Conservation (phyloP, 2,329 filamentous ascomycete species). For the Paecilomyces variotii region DNA sequence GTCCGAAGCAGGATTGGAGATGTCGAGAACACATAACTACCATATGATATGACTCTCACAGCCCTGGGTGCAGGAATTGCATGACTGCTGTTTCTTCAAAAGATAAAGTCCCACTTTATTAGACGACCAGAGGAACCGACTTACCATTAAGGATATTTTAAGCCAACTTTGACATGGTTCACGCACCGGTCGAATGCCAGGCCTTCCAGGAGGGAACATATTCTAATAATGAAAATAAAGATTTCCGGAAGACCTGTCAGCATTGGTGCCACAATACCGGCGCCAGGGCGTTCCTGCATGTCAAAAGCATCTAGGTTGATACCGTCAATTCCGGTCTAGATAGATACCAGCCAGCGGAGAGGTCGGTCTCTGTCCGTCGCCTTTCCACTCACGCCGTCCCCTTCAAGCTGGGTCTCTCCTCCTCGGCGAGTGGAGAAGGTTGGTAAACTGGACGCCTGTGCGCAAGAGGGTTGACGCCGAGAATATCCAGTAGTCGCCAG, state of each 20-base stretch:
- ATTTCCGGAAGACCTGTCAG: background rate
- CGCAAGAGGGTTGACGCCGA: background rate
- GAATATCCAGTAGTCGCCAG: background rate
- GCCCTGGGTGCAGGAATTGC: too few species aligned
- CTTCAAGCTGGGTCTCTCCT: background rate
- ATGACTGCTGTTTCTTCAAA: too few species aligned
- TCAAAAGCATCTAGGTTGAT: background rate
- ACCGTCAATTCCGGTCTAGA: background rate
- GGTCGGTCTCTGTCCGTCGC: background rate
- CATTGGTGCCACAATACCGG: background rate
- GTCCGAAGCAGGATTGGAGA: too few species aligned
- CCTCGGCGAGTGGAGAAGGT: background rate
- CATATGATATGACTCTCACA: too few species aligned
- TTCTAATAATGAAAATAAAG: background rate
- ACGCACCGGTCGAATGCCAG: background rate
- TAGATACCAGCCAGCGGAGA: background rate
- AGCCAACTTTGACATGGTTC: background rate
- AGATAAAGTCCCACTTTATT: too few species aligned
- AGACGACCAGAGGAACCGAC: too few species aligned
- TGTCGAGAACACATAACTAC: too few species aligned
- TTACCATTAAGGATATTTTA: background rate
- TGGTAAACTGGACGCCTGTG: background rate
- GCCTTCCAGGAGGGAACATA: background rate
- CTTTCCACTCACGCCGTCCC: background rate
- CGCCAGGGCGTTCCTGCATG: background rate